phyloP scores from a whole-genome alignment of 768 basidiomycete genomes.

The Amanita rubescens region DNA sequence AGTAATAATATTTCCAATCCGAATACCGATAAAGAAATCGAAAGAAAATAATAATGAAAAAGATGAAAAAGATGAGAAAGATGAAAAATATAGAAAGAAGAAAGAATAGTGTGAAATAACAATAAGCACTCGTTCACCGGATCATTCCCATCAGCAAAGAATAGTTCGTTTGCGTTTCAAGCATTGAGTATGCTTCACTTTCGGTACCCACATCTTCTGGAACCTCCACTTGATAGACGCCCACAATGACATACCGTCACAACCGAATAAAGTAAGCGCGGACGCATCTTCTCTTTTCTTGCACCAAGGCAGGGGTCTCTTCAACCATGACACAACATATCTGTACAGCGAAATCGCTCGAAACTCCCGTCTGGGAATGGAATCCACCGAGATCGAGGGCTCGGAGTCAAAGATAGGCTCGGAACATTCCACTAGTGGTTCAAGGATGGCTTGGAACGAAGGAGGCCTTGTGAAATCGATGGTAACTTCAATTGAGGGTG shows the following conservation, averaged over 20 bases:
- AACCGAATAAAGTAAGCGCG: not conserved
- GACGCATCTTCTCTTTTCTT: not conserved
- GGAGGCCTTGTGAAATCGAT: not conserved
- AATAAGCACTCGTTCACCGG: too few relatives aligned
- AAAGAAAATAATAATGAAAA: too few relatives aligned
- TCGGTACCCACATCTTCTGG: constrained; percentile 1
- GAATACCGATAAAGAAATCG: too few relatives aligned
- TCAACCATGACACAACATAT: not conserved
- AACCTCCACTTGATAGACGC: not conserved
- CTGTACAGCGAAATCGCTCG: not conserved
- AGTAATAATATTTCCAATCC: too few relatives aligned
- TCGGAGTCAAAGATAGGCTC: not conserved
- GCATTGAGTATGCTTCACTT: not conserved
- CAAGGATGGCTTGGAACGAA: not conserved
- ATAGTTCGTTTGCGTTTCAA: not conserved
- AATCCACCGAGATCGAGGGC: not conserved
- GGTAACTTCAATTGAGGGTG: not conserved
- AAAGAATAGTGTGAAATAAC: too few relatives aligned
- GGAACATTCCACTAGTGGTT: not conserved
- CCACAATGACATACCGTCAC: not conserved
- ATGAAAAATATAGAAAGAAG: too few relatives aligned
- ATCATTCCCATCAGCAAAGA: not conserved
- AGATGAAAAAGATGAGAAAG: too few relatives aligned
- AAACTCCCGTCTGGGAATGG: not conserved
- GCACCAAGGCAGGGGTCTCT: not conserved